Conservation (phyloP, 352 stramenopile species). For the Pythium chondricola region DNA sequence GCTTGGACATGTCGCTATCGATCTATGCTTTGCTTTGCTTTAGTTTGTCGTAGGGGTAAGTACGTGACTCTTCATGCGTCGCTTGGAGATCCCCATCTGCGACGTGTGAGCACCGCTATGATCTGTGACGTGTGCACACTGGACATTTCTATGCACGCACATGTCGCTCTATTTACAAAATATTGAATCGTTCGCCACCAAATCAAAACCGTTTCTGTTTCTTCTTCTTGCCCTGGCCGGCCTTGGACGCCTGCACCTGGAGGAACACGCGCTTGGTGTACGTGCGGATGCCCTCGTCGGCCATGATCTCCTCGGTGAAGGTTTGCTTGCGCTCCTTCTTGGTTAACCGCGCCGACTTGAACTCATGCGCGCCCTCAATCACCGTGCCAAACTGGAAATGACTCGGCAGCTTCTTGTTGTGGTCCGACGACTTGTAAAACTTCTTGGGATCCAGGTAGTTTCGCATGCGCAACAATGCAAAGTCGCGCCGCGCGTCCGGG, state of each 20-base stretch:
- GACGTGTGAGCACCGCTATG: constrained; percentile 9
- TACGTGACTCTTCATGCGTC: neutral
- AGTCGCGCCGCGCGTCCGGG: constrained; percentile 81
- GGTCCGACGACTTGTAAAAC: constrained; percentile 95
- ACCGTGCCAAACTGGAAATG: constrained; percentile 91
- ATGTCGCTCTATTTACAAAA: constrained; percentile 12
- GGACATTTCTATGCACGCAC: neutral
- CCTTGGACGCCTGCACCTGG: constrained; percentile 59
- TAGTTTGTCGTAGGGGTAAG: neutral
- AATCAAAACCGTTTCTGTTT: constrained; percentile 26
- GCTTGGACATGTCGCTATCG: constrained; percentile 71
- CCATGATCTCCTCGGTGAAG: constrained; percentile 94
- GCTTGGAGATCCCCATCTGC: constrained; percentile 3
- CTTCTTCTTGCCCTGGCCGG: constrained; percentile 42
- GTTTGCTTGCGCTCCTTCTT: constrained; percentile 91
- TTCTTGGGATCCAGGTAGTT: constrained; percentile 96
- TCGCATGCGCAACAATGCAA: constrained; percentile 90
- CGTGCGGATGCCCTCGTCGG: constrained; percentile 64
- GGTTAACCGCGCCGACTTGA: constrained; percentile 84
- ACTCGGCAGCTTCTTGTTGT: constrained; percentile 73
- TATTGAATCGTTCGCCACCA: too few species aligned
- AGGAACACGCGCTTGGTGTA: constrained; percentile 86
- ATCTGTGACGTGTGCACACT: constrained; percentile 9
- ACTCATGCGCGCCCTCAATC: constrained; percentile 89
- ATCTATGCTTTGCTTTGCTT: too few species aligned